Percentiles rank a stretch among this genome's conserved stretches.
Conservation (phyloP, 192 early-diverging fungal species). For the Lobosporangium transversale region DNA sequence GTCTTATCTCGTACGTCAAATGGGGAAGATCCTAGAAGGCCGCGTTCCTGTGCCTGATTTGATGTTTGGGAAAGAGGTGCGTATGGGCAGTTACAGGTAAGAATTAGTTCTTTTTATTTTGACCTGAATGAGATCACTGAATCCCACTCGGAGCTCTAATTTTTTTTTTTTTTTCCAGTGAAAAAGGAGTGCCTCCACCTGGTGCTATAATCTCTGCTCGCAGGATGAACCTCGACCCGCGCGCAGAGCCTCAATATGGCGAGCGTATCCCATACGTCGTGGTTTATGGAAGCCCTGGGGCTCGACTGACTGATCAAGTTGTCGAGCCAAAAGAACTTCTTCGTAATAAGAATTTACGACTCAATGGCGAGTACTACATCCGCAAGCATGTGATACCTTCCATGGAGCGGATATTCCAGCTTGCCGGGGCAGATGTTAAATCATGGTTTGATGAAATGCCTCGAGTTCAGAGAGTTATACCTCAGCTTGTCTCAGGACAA, state of each 20-base stretch:
- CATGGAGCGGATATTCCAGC: constrained; percentile 78
- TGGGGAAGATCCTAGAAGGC: constrained; percentile 75
- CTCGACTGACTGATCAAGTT: constrained; percentile 77
- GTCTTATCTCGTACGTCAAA: constrained; percentile 73
- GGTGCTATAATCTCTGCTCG: constrained; percentile 77
- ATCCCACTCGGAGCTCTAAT: background rate
- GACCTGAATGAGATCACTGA: background rate
- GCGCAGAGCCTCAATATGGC: constrained; percentile 84
- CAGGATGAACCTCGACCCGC: constrained; percentile 73
- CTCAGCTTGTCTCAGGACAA: constrained; percentile 33
- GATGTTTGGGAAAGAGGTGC: constrained; percentile 91
- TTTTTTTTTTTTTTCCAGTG: constrained; percentile 27
- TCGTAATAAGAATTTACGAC: constrained; percentile 66
- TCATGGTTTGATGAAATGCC: constrained; percentile 83
- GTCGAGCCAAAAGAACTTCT: constrained; percentile 75
- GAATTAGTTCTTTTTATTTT: background rate
- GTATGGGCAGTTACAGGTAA: constrained; percentile 79
- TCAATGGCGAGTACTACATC: constrained; percentile 89
- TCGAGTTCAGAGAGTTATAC: constrained; percentile 58
- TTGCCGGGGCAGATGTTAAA: constrained; percentile 81
- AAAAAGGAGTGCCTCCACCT: constrained; percentile 69
- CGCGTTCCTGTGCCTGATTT: constrained; percentile 79
- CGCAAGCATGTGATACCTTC: constrained; percentile 85
- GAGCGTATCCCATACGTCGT: constrained; percentile 94
- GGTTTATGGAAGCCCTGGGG: constrained; percentile 70